Base-by-base conservation (phyloP, 2,329 filamentous ascomycete genomes). In the Pseudogymnoascus sp. region DNA sequence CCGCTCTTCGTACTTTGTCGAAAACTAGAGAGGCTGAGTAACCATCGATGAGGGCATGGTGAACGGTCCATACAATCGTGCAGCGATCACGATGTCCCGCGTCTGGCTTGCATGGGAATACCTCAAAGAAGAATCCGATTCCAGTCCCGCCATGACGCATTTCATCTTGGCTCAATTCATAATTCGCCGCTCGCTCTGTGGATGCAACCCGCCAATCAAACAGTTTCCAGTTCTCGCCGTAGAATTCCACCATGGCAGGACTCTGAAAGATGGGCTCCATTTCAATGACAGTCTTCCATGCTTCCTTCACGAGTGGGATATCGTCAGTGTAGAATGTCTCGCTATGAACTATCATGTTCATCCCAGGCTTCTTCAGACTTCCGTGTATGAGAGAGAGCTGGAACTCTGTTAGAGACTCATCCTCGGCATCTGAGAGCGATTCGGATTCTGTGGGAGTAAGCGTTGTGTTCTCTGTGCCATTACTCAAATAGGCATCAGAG, bases 21-120 rank as follows among this genome's bases (percentile, higher is more conserved):
- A 28, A 28, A 28, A 28, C 25, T 28, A 28, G 25, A 28, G 25
- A 43, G 14, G 64, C 65, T 0, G 75, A 76, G 10, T 66, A 70
- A 1, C 74, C 75, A 68, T 76, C 74, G 14, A 76, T 69, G 3
- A 75, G 67, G 8, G 69, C 68, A 65, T 76, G 75, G 63, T 76
- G 75, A 8, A 75, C 66, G 2, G 65, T 61, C 74, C 73, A 75
- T 19, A 75, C 65, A n/a, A 74, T 62, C 8, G 66, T 70, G 37
- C 68, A 16, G 48, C 25, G 25, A 28, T 28, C 25, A 28, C 25
- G 25, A 28, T 6, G 25, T 28, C 25, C 25, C 25, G 25, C 25
- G 25, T 28, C 25, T 28, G 25, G 25, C 25, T 28, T 28, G 25
- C 25, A 28, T 28, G 25, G 25, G 25, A 28, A 28, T 28, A 28